Evolutionary conservation across 169 alveolate genomes (phyloP), one percentile per base, ranked within the genome.

Genomic region (Eimeria necatrix): DNA sequence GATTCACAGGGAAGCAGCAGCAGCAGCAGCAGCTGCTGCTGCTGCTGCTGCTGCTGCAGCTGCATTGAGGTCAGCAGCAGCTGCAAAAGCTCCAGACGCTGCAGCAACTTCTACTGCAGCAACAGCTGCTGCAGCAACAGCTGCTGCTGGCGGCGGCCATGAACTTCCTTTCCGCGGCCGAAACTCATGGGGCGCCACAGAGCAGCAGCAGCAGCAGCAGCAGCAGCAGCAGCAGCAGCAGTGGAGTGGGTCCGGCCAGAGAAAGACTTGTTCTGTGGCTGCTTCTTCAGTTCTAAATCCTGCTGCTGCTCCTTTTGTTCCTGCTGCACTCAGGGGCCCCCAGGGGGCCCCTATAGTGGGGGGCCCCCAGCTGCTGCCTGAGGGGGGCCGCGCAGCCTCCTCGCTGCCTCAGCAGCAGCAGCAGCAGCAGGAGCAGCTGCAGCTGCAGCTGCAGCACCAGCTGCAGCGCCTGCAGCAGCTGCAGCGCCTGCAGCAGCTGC

Each of bases 181-280:
- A 8, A 56, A 56, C 20, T 56, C 64, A 14, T n/a, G n/a, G n/a
- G n/a, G n/a, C n/a, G 64, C 64, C 64, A 9, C 64, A 56, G 64
- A 8, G 64, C 64, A n/a, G 76, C 76, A 64, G 41, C 26, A n/a
- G 76, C 76, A 64, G 76, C 76, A 9, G 76, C 76, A 64, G 76
- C 76, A 14, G 76, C 24, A 5, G 76, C 41, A n/a, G 76, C 41
- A 12, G 76, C 76, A 12, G 76, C 76, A 64, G 76, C 76, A 64
- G 41, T 64, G 76, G 76, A 64, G 41, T 5, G 76, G 20, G 9
- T 5, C 24, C 18, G 24, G 8, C 20, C 64, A 53, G 5, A 8
- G 76, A 64, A 24, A 9, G 32, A n/a, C 76, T n/a, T 20, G 76
- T 24, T n/a, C 24, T 10, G 20, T 8, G 76, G 76, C 76, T 5